Evolutionary conservation across 176 grass and related monocot species (phyloP).

Genomic region (Poa annua): DNA sequence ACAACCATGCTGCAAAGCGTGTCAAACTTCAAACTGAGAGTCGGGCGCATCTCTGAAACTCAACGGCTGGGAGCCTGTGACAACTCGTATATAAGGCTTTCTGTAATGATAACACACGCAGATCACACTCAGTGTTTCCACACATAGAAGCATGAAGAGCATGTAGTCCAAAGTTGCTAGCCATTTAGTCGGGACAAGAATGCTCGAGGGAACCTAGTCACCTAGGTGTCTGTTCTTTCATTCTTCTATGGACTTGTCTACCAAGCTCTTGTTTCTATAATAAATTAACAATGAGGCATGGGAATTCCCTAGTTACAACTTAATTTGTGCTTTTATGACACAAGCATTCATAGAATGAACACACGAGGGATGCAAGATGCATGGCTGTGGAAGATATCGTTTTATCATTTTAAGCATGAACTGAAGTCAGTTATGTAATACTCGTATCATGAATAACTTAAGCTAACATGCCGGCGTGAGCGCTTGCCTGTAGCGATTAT

Average conservation of each 20-base stretch:
- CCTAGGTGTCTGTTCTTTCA: background rate
- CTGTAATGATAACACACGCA: background rate
- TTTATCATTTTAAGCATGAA: background rate
- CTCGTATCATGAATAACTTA: background rate
- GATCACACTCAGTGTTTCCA: background rate
- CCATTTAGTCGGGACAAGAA: conserved; percentile 14
- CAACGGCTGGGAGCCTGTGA: background rate
- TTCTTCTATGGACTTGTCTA: too few species aligned
- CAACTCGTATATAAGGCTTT: background rate
- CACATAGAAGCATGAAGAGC: conserved; percentile 17
- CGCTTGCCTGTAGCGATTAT: background rate
- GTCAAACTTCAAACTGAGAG: background rate
- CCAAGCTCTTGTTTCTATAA: conserved; percentile 14
- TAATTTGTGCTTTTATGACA: background rate
- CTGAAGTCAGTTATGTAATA: background rate
- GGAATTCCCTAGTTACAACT: background rate
- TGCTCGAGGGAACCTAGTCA: conserved; percentile 10
- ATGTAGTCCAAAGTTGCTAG: background rate
- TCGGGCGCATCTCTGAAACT: background rate
- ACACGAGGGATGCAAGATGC: background rate
- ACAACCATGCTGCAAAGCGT: background rate
- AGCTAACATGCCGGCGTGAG: background rate
- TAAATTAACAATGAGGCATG: conserved; percentile 26
- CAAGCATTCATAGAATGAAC: background rate
- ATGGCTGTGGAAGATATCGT: too few species aligned